Evolutionary conservation across 352 stramenopile genomes (phyloP), one percentile per base, ranked within the genome.

Genomic region (Chrysophaeum taylorii): DNA sequence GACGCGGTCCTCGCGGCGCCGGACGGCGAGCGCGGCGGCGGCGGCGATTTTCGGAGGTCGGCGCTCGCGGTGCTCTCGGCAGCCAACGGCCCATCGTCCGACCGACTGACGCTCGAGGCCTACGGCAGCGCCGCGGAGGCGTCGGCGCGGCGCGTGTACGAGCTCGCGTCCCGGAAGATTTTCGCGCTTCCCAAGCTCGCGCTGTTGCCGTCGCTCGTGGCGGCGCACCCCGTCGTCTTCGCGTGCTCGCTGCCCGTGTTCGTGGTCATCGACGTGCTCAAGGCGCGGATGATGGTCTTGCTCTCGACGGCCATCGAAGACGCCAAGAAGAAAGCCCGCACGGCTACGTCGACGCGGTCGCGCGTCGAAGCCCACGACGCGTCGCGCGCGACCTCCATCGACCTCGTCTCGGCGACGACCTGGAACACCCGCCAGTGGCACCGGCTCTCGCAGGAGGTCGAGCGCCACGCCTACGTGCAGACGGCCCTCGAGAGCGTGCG

Each of bases 101-200:
- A n/a, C n/a, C n/a, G n/a, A n/a, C 48, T 60, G 18, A 66, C 57
- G 31, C 33, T 66, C 23, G 57, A 66, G 18, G 1, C 2, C 33
- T 35, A 66, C 57, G 57, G 12, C 14, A 2, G 18, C 5, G n/a
- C 27, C 2, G 1, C 45, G 18, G 57, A 66, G 35, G 18, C 57
- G 2, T 42, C 35, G 2, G 16, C 35, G 31, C 23, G 57, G 2
- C 9, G 35, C 2, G 25, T 27, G 7, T 66, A 66, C n/a, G 16
- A 66, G n/a, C 27, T 66, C 14, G 35, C 31, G 1, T 66, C 57
- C 18, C 31, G 57, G 1, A 66, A 66, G 57, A 36, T 66, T 36
- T 66, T 66, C 57, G 41, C 57, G 5, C 12, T 66, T 9, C 57
- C 57, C 1, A 66, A 66, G 57, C 31, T 66, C 16, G 14, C 27